phyloP scores from a whole-genome alignment of 140 eudicot genomes.

The Senecio squalidus region DNA sequence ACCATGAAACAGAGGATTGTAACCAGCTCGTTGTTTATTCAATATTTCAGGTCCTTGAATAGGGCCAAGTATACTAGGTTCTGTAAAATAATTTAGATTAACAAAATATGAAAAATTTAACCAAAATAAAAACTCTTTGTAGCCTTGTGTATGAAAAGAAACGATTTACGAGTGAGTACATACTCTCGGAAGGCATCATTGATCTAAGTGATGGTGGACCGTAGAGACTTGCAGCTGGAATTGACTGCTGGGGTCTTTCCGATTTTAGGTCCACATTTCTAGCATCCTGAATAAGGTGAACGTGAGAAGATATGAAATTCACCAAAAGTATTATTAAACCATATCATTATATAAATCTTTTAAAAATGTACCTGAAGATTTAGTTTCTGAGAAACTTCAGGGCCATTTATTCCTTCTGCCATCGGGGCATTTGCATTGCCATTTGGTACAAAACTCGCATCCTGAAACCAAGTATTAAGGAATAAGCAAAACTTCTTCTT shows the following conservation, averaged over 20 bases:
- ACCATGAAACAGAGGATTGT: slow-evolving; percentile 29
- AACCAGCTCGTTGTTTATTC: slow-evolving; percentile 42
- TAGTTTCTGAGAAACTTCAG: slow-evolving; percentile 67
- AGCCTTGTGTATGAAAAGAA: neutral
- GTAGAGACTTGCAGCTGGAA: slow-evolving; percentile 36
- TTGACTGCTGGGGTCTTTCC: slow-evolving; percentile 47
- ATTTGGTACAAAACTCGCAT: slow-evolving; percentile 58
- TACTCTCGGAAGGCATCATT: slow-evolving; percentile 62
- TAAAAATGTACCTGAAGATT: slow-evolving; percentile 36
- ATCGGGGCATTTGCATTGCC: slow-evolving; percentile 44
- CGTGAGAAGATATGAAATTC: neutral
- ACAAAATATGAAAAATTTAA: neutral
- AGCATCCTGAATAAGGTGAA: slow-evolving; percentile 38
- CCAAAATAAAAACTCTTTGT: neutral
- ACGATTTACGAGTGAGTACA: slow-evolving; percentile 12
- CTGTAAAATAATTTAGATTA: slow-evolving; percentile 31
- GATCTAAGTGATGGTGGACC: slow-evolving; percentile 44
- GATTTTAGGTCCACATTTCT: slow-evolving; percentile 47
- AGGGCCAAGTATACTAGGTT: slow-evolving; percentile 77
- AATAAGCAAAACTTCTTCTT: neutral
- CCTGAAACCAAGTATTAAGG: slow-evolving; percentile 37
- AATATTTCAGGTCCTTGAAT: slow-evolving; percentile 45
- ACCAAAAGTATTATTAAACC: too few relatives aligned
- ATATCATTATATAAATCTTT: neutral
- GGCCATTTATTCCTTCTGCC: slow-evolving; percentile 73